Base-by-base conservation (phyloP, 805 yeast genomes). In the Ascoidea rubescens region DNA sequence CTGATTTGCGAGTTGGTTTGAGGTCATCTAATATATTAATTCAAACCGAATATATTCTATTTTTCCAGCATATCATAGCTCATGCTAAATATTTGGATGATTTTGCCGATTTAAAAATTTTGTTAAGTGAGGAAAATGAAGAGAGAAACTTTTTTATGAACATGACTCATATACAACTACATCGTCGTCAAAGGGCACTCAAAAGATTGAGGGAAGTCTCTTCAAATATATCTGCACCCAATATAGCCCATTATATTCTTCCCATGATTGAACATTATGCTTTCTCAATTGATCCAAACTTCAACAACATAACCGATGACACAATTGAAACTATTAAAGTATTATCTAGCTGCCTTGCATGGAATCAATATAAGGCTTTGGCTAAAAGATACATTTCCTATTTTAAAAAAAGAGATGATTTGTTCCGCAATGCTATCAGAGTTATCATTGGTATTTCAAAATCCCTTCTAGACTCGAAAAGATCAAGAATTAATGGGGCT, bases 231-330 rank as follows among this genome's bases (percentile, higher is more conserved):
- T 65, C 77, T 0, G 77, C 77, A 31, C 67, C 70, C 44, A 82
- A 80, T 58, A 78, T 91, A 51, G 75, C 95, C 0, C 93, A 87
- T 60, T 89, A 84, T 62, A 60, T 93, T 47, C 67, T 93, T 52
- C 98, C 99, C 4, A 77, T 90, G 56, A 73, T 90, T 54, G 98
- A 93, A 68, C 81, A 79, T 55, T 88, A 82, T 66, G 88, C 85
- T 1, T 74, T 72, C 54, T 73, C 79, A 55, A 65, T 71, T 1
- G 79, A 75, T 44, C 87, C 82, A 45, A 81, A 77, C 56, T 69
- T 71, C 52, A 72, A 83, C 61, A 79, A 79, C 57, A 67, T 85
- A 54, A 72, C 83, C 31, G 77, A 80, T 63, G 93, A 84, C 56
- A 73, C 96, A 0, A 69, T 85, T 64, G 67, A 67, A 3, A 71